A percentile compares a stretch with the other conserved stretches of the same genome.
Conservation (phyloP, 441 rosid genomes). For the Brassica hybrid region DNA sequence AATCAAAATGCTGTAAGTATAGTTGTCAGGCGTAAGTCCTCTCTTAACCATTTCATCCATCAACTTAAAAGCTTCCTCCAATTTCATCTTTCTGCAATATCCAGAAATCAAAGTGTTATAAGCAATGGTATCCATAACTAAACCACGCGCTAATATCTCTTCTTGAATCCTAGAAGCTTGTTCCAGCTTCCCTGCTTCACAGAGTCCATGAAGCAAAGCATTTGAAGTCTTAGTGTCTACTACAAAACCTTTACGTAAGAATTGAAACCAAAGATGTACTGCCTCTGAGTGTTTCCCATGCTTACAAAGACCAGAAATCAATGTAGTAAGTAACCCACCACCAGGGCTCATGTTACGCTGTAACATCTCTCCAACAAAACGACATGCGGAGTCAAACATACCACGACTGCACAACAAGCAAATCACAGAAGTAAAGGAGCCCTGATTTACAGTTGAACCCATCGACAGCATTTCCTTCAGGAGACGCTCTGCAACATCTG, state of each 20-base stretch:
- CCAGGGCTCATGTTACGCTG: constrained; percentile 68
- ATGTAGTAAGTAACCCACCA: constrained; percentile 64
- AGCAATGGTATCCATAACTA: constrained; percentile 59
- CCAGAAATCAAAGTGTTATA: constrained; percentile 67
- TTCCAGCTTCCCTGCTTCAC: constrained; percentile 59
- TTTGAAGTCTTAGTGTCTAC: constrained; percentile 63
- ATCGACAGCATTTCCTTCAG: constrained; percentile 66
- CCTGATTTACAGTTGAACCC: constrained; percentile 56
- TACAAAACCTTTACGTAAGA: constrained; percentile 54
- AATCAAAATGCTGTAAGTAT: constrained; percentile 45
- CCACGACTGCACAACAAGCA: constrained; percentile 51
- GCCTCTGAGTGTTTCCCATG: constrained; percentile 62
- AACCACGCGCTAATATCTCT: constrained; percentile 57
- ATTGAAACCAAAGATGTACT: constrained; percentile 59
- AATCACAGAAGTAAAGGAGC: constrained; percentile 63
- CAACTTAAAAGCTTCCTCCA: constrained; percentile 54
- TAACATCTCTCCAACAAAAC: constrained; percentile 58
- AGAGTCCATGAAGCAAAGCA: constrained; percentile 79
- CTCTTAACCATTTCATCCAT: constrained; percentile 58
- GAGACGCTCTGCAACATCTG: constrained; percentile 55
- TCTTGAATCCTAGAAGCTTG: constrained; percentile 59
- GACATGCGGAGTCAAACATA: constrained; percentile 61
- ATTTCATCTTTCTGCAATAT: constrained; percentile 57
- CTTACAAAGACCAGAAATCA: constrained; percentile 69
- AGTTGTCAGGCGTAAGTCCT: constrained; percentile 59